phyloP scores from a whole-genome alignment of 2,329 filamentous ascomycete genomes.

The Exophiala mesophila region DNA sequence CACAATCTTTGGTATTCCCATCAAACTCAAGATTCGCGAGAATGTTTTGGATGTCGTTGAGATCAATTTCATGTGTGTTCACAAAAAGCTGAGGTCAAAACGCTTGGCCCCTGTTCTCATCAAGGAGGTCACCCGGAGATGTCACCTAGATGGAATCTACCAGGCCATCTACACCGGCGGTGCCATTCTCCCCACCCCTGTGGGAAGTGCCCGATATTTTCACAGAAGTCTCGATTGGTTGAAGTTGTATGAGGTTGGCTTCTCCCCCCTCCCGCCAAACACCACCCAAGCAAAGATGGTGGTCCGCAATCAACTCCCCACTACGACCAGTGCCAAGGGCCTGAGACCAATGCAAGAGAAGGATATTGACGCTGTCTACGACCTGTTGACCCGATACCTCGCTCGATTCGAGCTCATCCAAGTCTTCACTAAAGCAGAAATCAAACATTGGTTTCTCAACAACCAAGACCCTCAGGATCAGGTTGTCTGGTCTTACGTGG shows the following conservation, averaged over 20 bases:
- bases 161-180: constrained; percentile 96
- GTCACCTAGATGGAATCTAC: constrained; percentile 80
- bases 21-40: constrained; percentile 72
- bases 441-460: constrained; percentile 81
- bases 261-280: constrained; percentile 77
- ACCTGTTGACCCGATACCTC: constrained; percentile 72
- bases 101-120: constrained; percentile 89
- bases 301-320: constrained; percentile 77
- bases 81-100: constrained; percentile 95
- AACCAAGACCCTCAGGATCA: constrained; percentile 56
- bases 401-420: constrained; percentile 78
- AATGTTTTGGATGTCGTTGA: constrained; percentile 75
- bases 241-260: constrained; percentile 91
- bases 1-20: constrained; percentile 91
- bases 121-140: constrained; percentile 92
- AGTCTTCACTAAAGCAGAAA: constrained; percentile 71
- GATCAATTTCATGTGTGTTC: constrained; percentile 96
- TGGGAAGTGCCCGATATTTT: constrained; percentile 92
- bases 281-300: constrained; percentile 85
- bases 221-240: constrained; percentile 92
- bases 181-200: constrained; percentile 80
- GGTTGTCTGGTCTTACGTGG: constrained; percentile 90
- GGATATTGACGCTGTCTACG: constrained; percentile 71
- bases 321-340: constrained; percentile 65
- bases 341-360: constrained; percentile 73